Evolutionary conservation across 2,329 filamentous ascomycete species (phyloP), one percentile per base, ranked within the genome.

Genomic region (Exophiala alcalophila): DNA sequence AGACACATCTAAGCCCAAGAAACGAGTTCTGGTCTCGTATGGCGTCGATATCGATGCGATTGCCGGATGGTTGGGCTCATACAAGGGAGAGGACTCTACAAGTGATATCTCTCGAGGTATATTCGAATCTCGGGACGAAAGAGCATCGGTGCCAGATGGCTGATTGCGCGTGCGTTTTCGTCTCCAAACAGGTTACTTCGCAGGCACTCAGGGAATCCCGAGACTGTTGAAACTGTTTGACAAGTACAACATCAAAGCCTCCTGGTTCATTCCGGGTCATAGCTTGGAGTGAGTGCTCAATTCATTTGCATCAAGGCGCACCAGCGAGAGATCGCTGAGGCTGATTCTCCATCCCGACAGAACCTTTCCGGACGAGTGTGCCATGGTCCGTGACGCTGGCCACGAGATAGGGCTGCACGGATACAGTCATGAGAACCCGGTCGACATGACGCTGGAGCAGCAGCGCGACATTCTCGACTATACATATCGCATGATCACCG

Each of bases 401-500:
- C 81, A 84, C 56, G 81, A 84, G 57, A 79, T 70, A 49, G 80
- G 81, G 1, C 69, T 84, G 4, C 84, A 88, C 50, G 84, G 82
- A 3, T 88, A 88, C 63, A 80, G 74, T 0, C 83, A 88, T 57
- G 84, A 88, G 59, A 87, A 88, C 54, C 82, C 84, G 0, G 72
- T 70, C 1, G 76, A 81, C 41, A 86, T 88, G 83, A 83, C 74
- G 0, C 59, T 84, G 1, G 83, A 87, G 58, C 84, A 90, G 64
- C 84, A 90, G 61, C 75, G 75, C 11, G 83, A 85, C 42, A 80
- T 90, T n/a, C 72, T 91, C n/a, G 84, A 87, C 58, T 87, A 89
- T 65, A 86, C 83, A 2, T 87, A 81, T 63, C 74, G 73, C 18
- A 71, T 87, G 67, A 71, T 90, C 23, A 86, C 80, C 0, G 79